These are phyloP conservation scores for Rhododendron simsii DNA, from an alignment of 148 eudicot genomes.

Conservation along the genomic window DNA sequence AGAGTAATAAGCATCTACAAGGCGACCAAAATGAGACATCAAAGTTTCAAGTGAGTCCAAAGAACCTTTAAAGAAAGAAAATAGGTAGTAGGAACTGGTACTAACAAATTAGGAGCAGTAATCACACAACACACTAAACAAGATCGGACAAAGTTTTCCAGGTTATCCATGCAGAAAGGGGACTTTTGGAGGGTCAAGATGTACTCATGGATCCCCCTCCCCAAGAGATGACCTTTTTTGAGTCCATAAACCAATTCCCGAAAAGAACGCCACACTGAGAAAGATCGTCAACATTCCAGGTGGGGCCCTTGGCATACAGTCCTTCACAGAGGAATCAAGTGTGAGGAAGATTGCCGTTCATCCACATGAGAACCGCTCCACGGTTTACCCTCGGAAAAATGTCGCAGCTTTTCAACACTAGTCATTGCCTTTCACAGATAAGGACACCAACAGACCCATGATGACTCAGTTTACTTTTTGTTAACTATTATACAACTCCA, in stretches of 20 bases:
- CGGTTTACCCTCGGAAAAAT: background rate
- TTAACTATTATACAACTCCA: background rate
- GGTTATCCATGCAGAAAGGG: background rate
- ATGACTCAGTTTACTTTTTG: background rate
- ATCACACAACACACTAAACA: background rate
- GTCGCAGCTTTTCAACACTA: background rate
- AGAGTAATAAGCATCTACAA: background rate
- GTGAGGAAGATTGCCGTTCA: background rate
- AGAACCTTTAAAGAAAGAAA: background rate
- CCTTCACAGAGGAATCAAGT: background rate
- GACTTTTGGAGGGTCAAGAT: background rate
- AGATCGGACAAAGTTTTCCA: background rate
- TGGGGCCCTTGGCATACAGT: background rate
- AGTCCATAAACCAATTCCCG: background rate
- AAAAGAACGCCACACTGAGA: background rate
- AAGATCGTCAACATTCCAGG: background rate
- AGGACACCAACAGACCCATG: background rate
- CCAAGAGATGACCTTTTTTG: background rate
- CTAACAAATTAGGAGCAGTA: background rate
- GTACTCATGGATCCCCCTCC: background rate
- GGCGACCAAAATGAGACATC: background rate
- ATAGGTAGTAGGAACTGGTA: background rate
- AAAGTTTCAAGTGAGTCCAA: background rate
- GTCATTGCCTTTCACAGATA: background rate
- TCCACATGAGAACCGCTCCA: conserved; percentile 1